These are phyloP conservation scores for Drosera capensis DNA, from an alignment of 148 eudicot genomes.

Conservation along the genomic window DNA sequence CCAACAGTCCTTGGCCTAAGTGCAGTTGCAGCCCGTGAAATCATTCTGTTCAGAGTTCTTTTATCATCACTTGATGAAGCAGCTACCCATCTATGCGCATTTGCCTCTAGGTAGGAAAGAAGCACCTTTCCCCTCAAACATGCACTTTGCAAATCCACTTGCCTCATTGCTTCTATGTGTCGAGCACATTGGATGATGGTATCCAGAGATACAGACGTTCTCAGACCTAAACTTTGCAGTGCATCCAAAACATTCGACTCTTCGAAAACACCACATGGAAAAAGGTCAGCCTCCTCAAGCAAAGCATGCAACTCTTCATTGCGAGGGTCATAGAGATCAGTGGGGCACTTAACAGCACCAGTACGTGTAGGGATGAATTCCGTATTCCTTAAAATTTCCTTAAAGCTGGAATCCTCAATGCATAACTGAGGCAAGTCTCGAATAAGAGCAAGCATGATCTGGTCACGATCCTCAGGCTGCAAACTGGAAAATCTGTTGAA, in stretches of 20 bases:
- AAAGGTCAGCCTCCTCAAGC: constrained; percentile 75
- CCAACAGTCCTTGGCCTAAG: constrained; percentile 48
- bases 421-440: constrained; percentile 84
- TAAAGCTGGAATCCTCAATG: constrained; percentile 63
- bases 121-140: constrained; percentile 65
- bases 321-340: constrained; percentile 78
- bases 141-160: constrained; percentile 56
- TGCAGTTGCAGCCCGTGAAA: constrained; percentile 70
- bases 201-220: constrained; percentile 63
- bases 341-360: constrained; percentile 54
- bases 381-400: constrained; percentile 48
- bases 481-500: constrained; percentile 38
- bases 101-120: constrained; percentile 84
- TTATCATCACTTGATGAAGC: constrained; percentile 33
- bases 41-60: constrained; percentile 55
- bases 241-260: constrained; percentile 58
- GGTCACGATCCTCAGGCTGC: constrained; percentile 59
- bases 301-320: constrained; percentile 79
- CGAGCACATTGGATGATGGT: constrained; percentile 77
- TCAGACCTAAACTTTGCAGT: constrained; percentile 75
- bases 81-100: constrained; percentile 77
- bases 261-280: constrained; percentile 54
- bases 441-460: constrained; percentile 64
- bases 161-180: constrained; percentile 50
- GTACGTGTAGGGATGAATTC: constrained; percentile 66